phyloP scores from a whole-genome alignment of 306 rosid genomes.

The Vigna nakashimae region DNA sequence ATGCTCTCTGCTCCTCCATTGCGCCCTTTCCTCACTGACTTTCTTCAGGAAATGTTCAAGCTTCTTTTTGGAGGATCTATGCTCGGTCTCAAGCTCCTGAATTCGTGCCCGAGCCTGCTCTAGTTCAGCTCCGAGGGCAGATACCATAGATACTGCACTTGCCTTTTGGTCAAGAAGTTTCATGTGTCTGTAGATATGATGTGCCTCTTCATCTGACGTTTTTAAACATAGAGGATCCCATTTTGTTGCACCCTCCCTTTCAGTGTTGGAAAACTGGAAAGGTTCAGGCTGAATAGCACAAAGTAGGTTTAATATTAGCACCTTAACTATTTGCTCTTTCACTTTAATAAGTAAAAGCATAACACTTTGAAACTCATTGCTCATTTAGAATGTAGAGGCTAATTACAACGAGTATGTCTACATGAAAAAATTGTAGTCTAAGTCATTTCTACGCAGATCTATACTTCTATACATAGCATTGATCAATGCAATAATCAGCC shows the following conservation, averaged over 20 bases:
- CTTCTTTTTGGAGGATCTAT: slow-evolving; percentile 79
- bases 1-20: slow-evolving; percentile 92
- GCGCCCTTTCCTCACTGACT: slow-evolving; percentile 78
- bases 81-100: slow-evolving; percentile 87
- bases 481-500: slow-evolving; percentile 29
- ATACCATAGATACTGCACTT: slow-evolving; percentile 69
- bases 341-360: not conserved
- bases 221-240: slow-evolving; percentile 85
- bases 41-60: slow-evolving; percentile 86
- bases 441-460: slow-evolving; percentile 10
- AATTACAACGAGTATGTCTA: slow-evolving; percentile 17
- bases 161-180: slow-evolving; percentile 74
- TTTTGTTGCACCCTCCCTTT: slow-evolving; percentile 94
- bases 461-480: not conserved
- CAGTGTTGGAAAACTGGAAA: slow-evolving; percentile 67
- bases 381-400: slow-evolving; percentile 28
- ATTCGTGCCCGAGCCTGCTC: slow-evolving; percentile 79
- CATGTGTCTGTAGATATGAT: slow-evolving; percentile 64
- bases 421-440: slow-evolving; percentile 34
- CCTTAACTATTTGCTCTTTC: slow-evolving; percentile 9
- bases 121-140: slow-evolving; percentile 83
- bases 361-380: not conserved
- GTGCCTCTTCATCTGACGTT: slow-evolving; percentile 61
- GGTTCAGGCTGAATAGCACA: slow-evolving; percentile 58
- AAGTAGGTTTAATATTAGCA: slow-evolving; percentile 33